A percentile compares a stretch with the other conserved stretches of the same genome.
Conservation (phyloP, 331 rosid genomes). For the Arachis monticola region DNA sequence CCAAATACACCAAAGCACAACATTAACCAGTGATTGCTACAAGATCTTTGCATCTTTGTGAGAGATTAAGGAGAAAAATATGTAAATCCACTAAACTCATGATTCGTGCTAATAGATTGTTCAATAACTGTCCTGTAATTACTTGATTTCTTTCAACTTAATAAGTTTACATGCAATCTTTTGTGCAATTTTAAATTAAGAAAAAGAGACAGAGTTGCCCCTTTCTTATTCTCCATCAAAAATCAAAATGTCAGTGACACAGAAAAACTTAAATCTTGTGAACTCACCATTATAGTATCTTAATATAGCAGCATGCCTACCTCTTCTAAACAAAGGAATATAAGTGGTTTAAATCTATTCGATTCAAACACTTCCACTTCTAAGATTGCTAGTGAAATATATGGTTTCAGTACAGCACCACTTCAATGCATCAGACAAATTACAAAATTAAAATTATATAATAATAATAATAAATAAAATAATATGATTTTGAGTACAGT, state of each 20-base stretch:
- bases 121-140: conserved; percentile 17
- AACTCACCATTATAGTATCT: neutral
- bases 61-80: no score
- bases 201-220: conserved; percentile 5
- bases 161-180: conserved; percentile 2
- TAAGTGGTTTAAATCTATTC: neutral
- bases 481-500: neutral
- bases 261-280: neutral
- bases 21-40: no score
- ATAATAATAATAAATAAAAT: conserved; percentile 10
- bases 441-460: neutral
- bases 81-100: no score
- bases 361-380: neutral
- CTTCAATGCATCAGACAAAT: neutral
- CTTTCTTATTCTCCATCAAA: conserved; percentile 5
- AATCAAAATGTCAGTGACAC: conserved; percentile 1
- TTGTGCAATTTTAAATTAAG: neutral
- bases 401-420: neutral
- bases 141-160: neutral
- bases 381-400: neutral
- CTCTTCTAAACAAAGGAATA: neutral
- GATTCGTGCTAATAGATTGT: neutral
- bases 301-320: neutral
- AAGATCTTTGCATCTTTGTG: no score
- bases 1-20: no score